Base-by-base conservation (phyloP, 2,329 filamentous ascomycete genomes). In the Colletotrichum trifolii region DNA sequence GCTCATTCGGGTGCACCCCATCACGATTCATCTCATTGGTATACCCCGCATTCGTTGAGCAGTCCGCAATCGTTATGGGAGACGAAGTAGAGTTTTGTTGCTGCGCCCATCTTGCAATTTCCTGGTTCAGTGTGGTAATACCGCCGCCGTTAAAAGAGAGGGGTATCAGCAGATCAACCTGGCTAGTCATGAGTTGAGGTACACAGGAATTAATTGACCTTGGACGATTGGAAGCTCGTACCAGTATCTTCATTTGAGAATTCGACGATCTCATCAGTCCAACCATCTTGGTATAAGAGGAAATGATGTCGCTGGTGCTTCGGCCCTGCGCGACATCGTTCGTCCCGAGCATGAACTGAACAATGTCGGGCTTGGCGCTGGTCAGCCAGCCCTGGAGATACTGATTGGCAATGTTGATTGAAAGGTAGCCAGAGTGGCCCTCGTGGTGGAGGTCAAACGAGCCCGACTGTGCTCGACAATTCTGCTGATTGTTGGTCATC, bases 291-390 rank as follows among this genome's bases (percentile, higher is more conserved):
- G 75, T 77, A 63, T 81, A 82, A 0, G 79, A 75, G 8, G 70
- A 73, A 1, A 79, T 70, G 47, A 82, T 77, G 42, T 77, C 74
- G 55, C 72, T 67, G 1, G 75, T 71, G 38, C 62, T 67, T 6
- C 73, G 68, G 4, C 75, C 73, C 15, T 70, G 67, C 12, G 69
- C 69, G 6, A 82, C 75, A 67, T 83, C 80, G 67, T 82, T 82
- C 3, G 80, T 83, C 40, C 80, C 81, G 6, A 82, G 73, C 77
- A 81, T 80, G 70, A 81, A 81, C 72, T 77, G 78, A 11, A 82
- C 77, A 12, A 82, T 73, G 60, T 82, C 80, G 10, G 80, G 76
- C 9, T 72, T 74, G 2, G 75, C 74, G 54, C 46, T 72, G 34
- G 72, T 69, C 25, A 81, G 70, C 80, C 80, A 82, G 36, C 71